Evolutionary conservation across 805 yeast species (phyloP).

Genomic region (Sungouiozyma intestinalis): DNA sequence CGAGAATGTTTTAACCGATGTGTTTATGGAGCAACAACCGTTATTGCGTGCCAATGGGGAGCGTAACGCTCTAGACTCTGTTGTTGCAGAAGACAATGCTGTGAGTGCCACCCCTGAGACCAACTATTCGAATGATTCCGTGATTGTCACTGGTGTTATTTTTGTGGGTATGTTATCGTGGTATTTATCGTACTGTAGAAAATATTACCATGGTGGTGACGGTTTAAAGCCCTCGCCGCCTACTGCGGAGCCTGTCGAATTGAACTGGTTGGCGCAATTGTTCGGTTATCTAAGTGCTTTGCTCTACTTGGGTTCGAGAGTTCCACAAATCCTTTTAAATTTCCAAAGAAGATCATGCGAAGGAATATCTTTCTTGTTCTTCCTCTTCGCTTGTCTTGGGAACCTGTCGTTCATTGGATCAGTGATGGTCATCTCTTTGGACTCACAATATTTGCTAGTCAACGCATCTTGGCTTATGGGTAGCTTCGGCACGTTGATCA

Average conservation of each 20-base stretch:
- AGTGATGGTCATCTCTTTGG: conserved; percentile 65
- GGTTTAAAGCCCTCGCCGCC: neutral
- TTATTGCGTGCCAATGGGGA: conserved; percentile 8
- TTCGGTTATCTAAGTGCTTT: conserved; percentile 75
- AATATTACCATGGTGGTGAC: conserved; percentile 12
- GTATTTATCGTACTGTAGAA: conserved; percentile 52
- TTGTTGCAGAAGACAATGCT: conserved; percentile 10
- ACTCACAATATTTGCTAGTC: conserved; percentile 58
- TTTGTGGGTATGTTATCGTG: conserved; percentile 81
- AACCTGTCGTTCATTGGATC: conserved; percentile 84
- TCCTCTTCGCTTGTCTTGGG: conserved; percentile 90
- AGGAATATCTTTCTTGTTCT: conserved; percentile 87
- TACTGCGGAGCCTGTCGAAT: conserved; percentile 38
- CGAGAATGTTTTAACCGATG: conserved; percentile 51
- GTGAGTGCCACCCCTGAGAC: conserved; percentile 13
- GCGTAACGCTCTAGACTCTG: conserved; percentile 4
- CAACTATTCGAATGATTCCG: conserved; percentile 23
- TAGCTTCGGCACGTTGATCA: conserved; percentile 69
- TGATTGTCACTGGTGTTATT: conserved; percentile 59
- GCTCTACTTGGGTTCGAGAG: conserved; percentile 73
- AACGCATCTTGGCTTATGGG: conserved; percentile 93
- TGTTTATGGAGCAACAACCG: conserved; percentile 28
- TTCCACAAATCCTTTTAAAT: conserved; percentile 85
- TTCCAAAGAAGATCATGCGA: conserved; percentile 84
- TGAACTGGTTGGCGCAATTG: conserved; percentile 71